Evolutionary conservation across 352 stramenopile species (phyloP), one percentile per base, ranked within the genome.

Genomic region (Phytophthora litchii): DNA sequence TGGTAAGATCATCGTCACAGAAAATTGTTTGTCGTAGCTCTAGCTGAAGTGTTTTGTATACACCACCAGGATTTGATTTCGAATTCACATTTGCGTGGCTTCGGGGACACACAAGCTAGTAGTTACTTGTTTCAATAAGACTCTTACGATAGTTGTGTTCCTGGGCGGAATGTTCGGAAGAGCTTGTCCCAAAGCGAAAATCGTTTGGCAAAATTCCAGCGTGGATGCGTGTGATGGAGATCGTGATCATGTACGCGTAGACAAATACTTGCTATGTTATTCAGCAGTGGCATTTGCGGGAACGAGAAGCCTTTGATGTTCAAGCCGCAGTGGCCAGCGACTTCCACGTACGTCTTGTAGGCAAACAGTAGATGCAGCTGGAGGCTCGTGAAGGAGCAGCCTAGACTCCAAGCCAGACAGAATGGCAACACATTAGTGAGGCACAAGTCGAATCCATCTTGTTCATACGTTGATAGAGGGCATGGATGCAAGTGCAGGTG

Each of bases 321-420:
- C 19, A 95, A 64, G 0, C 88, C 88, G 6, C 62, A 92, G 64
- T 95, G 86, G 13, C 88, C 86, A 1, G 88, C 88, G 23, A 94
- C 77, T 55, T 96, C 88, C 27, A 96, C 85, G 70, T 95, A 96
- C 44, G 86, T 86, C 68, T 95, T 95, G 80, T 96, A 96, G 14
- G 85, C 81, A 61, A 94, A 85, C 14, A 96, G 54, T 35, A 96
- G 46, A 9, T 93, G 74, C 8, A 93, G 50, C 44, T 95, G 83
- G n/a, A 80, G 37, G 17, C 46, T 27, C 2, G 83, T 83, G 44
- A 94, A 72, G 6, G 67, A 37, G 12, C 78, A 71, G 9, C 67
- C 72, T 29, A 92, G 17, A 9, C 47, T 57, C n/a, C 64, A 70
- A 2, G 86, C 78, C 6, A 84, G 8, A 21, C 78, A 61, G 31